Base-by-base conservation (phyloP, 2,329 filamentous ascomycete genomes). In the Clarireedia homoeocarpa region DNA sequence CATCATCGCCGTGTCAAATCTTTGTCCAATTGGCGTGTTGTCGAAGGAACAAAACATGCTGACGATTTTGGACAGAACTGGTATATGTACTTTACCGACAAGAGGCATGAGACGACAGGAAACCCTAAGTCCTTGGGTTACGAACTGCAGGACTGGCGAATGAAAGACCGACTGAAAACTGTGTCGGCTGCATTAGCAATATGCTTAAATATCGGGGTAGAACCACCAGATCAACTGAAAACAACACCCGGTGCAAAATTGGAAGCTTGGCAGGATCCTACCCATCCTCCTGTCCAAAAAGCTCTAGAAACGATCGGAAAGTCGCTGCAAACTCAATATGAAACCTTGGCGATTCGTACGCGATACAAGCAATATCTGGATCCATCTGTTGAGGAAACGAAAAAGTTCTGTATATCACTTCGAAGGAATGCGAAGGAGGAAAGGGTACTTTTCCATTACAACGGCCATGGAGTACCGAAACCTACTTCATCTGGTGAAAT, bases 41-140 rank as follows among this genome's bases (percentile, higher is more conserved):
- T 20, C 24, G 4, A 26, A 24, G 36, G 6, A 6, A 15, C 27
- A 24, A 14, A 49, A n/a, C 17, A 48, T 27, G 59, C 66, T 67
- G 56, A 67, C 53, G 26, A 27, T 2, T n/a, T 48, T 24, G n/a
- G 52, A 55, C 72, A 96, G 88, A 95, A 90, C 63, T 99, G 95
- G 83, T 97, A 96, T 76, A 97, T 97, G 92, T 99, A 99, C 74
- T 99, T 89, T 72, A 96, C 92, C 61, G 94, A 99, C 72, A 97
- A 97, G 73, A 86, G 92, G 53, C 94, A 99, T 73, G 94, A 97
- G 70, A 94, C 90, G 23, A 92, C 90, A 38, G 94, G 91, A 23
- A 90, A 91, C 63, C 89, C 91, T 15, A 89, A 91, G 69, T 80
- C 83, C 52, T 79, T 78, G 17, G 71, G 74, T 26, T 82, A 81